These are phyloP conservation scores for Yarrowia porcina DNA, from an alignment of 805 yeast genomes.

Conservation along the genomic window DNA sequence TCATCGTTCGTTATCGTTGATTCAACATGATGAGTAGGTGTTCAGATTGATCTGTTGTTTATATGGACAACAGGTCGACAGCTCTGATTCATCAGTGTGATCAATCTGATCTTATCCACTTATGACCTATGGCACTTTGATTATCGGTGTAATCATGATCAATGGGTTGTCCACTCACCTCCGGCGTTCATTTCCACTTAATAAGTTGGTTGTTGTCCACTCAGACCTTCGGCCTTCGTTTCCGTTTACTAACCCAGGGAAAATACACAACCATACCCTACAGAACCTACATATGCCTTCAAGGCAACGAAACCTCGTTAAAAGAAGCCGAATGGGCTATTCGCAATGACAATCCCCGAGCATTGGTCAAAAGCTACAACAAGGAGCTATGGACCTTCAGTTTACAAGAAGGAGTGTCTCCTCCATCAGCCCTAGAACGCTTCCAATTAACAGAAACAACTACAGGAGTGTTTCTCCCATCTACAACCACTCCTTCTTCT, in stretches of 20 bases:
- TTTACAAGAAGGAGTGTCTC: constrained; percentile 19
- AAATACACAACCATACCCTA: constrained; percentile 20
- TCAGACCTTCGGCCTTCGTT: not conserved
- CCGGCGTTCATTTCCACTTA: too few relatives aligned
- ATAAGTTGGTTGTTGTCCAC: not conserved
- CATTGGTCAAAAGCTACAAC: constrained; percentile 30
- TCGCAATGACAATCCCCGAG: constrained; percentile 28
- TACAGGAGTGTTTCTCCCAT: constrained; percentile 34
- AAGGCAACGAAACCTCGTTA: constrained; percentile 24
- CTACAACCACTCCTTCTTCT: constrained; percentile 29
- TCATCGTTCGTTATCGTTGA: too few relatives aligned
- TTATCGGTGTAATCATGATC: too few relatives aligned
- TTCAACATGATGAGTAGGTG: too few relatives aligned
- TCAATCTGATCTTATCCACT: too few relatives aligned
- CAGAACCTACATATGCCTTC: constrained; percentile 5
- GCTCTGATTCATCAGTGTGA: too few relatives aligned
- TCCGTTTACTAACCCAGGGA: not conserved
- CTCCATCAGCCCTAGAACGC: constrained; percentile 29
- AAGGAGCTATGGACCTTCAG: constrained; percentile 37
- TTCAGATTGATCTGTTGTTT: too few relatives aligned
- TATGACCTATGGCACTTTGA: too few relatives aligned
- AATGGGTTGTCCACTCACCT: too few relatives aligned
- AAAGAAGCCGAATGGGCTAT: constrained; percentile 34
- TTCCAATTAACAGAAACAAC: constrained; percentile 33
- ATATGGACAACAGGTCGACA: too few relatives aligned